Percentiles rank a stretch among this genome's conserved stretches.
phyloP scores from a whole-genome alignment of 2,329 filamentous ascomycete species.

The Bimuria novae-zelandiae region DNA sequence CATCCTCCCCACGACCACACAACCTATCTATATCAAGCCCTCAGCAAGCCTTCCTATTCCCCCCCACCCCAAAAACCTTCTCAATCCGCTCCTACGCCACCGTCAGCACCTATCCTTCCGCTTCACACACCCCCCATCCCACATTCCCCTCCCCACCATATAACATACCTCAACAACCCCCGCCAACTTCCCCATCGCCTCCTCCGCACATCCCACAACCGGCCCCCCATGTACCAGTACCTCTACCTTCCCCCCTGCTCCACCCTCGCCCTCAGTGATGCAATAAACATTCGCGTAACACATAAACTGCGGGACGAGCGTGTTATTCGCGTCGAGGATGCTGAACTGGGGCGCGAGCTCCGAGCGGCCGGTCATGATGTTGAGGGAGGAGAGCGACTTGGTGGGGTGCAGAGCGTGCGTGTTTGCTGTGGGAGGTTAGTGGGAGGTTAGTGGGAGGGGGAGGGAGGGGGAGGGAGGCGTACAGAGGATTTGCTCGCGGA shows the following conservation, averaged over 20 bases:
- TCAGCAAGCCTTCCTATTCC: too few relatives aligned
- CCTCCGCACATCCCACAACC: background rate
- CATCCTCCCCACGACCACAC: too few relatives aligned
- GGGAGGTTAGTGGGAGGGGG: background rate
- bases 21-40: too few relatives aligned
- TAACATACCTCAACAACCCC: background rate
- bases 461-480: background rate
- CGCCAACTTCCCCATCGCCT: background rate
- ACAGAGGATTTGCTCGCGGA: conserved; percentile 12
- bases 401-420: background rate
- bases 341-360: background rate
- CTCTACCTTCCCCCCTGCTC: background rate
- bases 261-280: background rate
- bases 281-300: background rate
- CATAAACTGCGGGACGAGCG: background rate
- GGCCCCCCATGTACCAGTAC: background rate
- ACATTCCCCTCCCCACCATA: too few relatives aligned
- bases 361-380: conserved; percentile 5
- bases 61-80: too few relatives aligned
- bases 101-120: too few relatives aligned
- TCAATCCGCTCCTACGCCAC: too few relatives aligned
- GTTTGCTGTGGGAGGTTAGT: conserved; percentile 6
- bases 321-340: background rate
- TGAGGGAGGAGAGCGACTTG: background rate
- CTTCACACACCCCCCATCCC: too few relatives aligned